Evolutionary conservation across 2,329 filamentous ascomycete species (phyloP).

Genomic region (Stromatinia cepivora): DNA sequence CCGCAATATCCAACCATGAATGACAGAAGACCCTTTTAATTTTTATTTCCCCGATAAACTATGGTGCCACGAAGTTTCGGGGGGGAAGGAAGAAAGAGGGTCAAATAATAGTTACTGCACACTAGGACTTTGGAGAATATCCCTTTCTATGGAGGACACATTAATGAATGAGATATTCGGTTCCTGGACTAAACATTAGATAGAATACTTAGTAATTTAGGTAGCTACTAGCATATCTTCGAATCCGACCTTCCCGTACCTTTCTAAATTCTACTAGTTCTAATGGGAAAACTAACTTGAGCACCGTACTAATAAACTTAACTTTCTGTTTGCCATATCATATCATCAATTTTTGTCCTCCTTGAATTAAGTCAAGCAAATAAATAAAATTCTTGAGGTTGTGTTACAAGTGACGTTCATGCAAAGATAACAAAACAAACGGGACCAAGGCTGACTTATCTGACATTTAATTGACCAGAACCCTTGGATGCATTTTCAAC

Average conservation of each 20-base stretch:
- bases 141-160: not conserved
- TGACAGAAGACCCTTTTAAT: slow-evolving; percentile 9
- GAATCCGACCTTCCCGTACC: too few relatives aligned
- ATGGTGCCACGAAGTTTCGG: slow-evolving; percentile 15
- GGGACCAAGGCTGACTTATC: slow-evolving; percentile 4
- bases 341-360: not conserved
- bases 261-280: too few relatives aligned
- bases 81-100: not conserved
- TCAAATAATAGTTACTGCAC: not conserved
- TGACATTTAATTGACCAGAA: not conserved
- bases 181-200: not conserved
- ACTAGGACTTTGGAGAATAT: not conserved
- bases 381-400: not conserved
- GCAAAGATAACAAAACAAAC: not conserved
- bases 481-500: slow-evolving; percentile 15
- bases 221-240: too few relatives aligned
- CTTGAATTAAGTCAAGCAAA: not conserved
- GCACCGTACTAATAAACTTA: too few relatives aligned
- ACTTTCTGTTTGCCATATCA: not conserved
- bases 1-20: not conserved
- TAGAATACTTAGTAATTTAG: not conserved
- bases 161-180: not conserved
- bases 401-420: slow-evolving; percentile 2
- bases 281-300: too few relatives aligned
- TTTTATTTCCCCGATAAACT: not conserved